Evolutionary conservation across 768 basidiomycete genomes (phyloP).

Genomic region (Tulasnella sp.): DNA sequence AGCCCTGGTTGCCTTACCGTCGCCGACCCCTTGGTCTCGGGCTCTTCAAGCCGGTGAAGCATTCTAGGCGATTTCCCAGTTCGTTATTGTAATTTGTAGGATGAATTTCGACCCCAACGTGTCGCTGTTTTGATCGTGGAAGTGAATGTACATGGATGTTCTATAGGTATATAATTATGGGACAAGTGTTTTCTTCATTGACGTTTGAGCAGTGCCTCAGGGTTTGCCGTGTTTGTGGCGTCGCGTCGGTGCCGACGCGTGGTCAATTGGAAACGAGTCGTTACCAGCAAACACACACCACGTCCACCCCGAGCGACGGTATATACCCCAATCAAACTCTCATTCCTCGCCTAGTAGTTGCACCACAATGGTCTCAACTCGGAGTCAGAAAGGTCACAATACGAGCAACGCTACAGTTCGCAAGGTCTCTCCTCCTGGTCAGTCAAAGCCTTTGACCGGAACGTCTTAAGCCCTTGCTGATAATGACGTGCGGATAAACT

Average conservation of each 20-base stretch:
- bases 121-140: no score
- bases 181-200: no score
- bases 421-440: neutral
- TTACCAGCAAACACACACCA: no score
- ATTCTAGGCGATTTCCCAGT: neutral
- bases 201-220: no score
- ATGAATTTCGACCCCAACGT: no score
- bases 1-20: neutral
- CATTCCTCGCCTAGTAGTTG: neutral
- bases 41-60: neutral
- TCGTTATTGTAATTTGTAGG: no score
- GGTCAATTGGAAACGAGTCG: no score
- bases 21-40: slow-evolving; percentile 7
- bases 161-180: no score
- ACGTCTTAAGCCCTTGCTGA: neutral
- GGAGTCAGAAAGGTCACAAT: neutral
- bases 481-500: neutral
- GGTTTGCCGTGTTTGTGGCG: neutral
- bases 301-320: neutral
- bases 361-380: neutral
- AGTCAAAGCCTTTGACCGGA: neutral
- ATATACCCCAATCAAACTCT: neutral
- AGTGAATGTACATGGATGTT: no score
- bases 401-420: neutral
- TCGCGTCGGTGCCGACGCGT: neutral